These are phyloP conservation scores for Saccharomycopsis lassenensis DNA, from an alignment of 805 yeast genomes.

Conservation along the genomic window DNA sequence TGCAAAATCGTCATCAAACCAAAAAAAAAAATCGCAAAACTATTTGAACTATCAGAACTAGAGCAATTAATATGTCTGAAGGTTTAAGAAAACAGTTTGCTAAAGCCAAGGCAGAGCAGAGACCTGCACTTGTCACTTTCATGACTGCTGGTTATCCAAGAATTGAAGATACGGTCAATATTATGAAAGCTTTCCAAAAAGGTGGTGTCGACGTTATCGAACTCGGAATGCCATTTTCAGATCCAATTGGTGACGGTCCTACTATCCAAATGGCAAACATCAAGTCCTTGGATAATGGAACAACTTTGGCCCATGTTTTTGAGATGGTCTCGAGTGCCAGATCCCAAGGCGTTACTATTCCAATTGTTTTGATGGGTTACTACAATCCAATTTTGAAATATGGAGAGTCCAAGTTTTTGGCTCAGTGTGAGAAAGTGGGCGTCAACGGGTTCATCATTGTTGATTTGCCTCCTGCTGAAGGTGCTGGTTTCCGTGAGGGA, in stretches of 20 bases:
- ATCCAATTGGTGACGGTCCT: conserved; percentile 98
- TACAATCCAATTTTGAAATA: conserved; percentile 86
- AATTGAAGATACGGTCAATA: conserved; percentile 76
- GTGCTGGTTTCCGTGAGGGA: conserved; percentile 67
- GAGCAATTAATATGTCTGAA: conserved; percentile 15
- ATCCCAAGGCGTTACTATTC: conserved; percentile 72
- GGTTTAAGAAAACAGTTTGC: conserved; percentile 41
- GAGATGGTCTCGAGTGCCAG: conserved; percentile 71
- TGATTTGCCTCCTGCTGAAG: conserved; percentile 97
- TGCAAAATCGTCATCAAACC: background rate
- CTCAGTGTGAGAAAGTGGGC: conserved; percentile 76
- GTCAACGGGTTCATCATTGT: conserved; percentile 93
- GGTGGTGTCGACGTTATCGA: conserved; percentile 96
- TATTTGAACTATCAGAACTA: background rate
- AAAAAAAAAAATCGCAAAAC: background rate
- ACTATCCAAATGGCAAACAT: conserved; percentile 86
- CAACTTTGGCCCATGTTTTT: conserved; percentile 57
- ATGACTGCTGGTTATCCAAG: conserved; percentile 93
- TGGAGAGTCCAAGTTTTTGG: conserved; percentile 77
- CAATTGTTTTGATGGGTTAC: conserved; percentile 93
- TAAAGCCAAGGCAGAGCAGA: conserved; percentile 39
- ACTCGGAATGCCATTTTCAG: conserved; percentile 92
- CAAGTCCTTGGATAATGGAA: conserved; percentile 73
- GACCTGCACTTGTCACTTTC: conserved; percentile 85
- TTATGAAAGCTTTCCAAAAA: conserved; percentile 77